Evolutionary conservation across 345 rosid species (phyloP).

Genomic region (Gossypium ekmanianum): DNA sequence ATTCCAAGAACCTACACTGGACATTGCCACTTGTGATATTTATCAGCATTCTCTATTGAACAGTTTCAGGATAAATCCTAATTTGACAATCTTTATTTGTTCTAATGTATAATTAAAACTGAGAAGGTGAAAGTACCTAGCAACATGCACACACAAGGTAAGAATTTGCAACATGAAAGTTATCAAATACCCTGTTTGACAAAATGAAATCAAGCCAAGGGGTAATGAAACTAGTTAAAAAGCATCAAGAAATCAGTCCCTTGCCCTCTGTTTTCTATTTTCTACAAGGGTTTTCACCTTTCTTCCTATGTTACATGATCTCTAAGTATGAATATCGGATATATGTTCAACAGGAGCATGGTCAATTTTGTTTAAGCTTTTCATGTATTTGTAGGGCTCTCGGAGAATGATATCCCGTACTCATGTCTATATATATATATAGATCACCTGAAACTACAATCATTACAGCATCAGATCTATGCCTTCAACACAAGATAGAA

Average conservation of each 20-base stretch:
- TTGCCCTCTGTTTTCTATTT: background rate
- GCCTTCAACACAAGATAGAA: background rate
- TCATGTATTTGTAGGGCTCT: no score
- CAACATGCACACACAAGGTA: background rate
- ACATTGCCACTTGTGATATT: background rate
- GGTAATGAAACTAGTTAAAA: background rate
- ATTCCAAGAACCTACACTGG: background rate
- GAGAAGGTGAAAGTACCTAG: background rate
- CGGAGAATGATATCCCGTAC: background rate
- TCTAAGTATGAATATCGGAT: background rate
- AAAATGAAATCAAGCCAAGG: background rate
- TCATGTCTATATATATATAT: background rate
- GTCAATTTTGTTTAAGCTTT: background rate
- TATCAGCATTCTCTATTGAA: background rate
- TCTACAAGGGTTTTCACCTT: background rate
- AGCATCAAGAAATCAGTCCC: background rate
- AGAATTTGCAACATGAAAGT: background rate
- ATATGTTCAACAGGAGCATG: background rate
- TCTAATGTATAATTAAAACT: background rate
- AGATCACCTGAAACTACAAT: background rate
- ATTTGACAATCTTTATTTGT: background rate
- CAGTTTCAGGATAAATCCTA: background rate
- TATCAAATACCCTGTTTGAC: background rate
- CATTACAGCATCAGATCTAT: slow-evolving; percentile 22
- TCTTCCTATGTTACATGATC: background rate